A percentile compares a stretch with the other conserved stretches of the same genome.
These are phyloP conservation scores for Bipolaris cookei DNA, from an alignment of 2,329 filamentous ascomycete genomes.

Conservation along the genomic window DNA sequence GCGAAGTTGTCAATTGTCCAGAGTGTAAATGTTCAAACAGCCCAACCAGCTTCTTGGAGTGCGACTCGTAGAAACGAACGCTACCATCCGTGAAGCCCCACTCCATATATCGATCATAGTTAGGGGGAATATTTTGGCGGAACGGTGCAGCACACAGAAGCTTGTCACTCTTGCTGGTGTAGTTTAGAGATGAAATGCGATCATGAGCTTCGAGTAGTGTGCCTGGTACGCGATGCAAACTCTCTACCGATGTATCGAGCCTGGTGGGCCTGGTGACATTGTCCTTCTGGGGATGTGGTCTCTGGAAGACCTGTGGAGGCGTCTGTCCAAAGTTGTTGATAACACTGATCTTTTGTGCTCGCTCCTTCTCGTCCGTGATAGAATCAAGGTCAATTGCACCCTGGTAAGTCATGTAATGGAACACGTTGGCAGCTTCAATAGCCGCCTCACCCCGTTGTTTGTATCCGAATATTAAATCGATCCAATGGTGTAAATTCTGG, in stretches of 20 bases:
- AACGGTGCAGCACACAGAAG: slow-evolving; percentile 84
- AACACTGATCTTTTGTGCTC: slow-evolving; percentile 87
- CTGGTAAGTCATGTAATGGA: slow-evolving; percentile 93
- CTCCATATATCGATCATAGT: slow-evolving; percentile 89
- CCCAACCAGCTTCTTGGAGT: slow-evolving; percentile 81
- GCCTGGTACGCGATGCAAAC: slow-evolving; percentile 77
- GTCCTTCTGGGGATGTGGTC: slow-evolving; percentile 79
- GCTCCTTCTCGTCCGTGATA: slow-evolving; percentile 86
- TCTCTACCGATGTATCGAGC: slow-evolving; percentile 78
- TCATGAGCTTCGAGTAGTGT: slow-evolving; percentile 79
- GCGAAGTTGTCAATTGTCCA: slow-evolving; percentile 81
- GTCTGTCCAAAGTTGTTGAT: slow-evolving; percentile 99
- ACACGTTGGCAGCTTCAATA: slow-evolving; percentile 90
- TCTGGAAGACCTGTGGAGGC: slow-evolving; percentile 89
- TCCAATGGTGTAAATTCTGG: slow-evolving; percentile 89
- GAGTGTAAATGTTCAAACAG: slow-evolving; percentile 94
- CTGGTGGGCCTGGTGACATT: slow-evolving; percentile 68
- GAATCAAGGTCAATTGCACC: slow-evolving; percentile 91
- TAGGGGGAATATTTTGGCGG: slow-evolving; percentile 82
- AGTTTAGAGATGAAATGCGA: slow-evolving; percentile 77
- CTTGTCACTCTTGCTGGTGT: slow-evolving; percentile 79
- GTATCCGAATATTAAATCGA: slow-evolving; percentile 90
- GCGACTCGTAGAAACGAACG: slow-evolving; percentile 86
- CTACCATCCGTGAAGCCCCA: slow-evolving; percentile 96
- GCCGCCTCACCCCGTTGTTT: slow-evolving; percentile 95